Evolutionary conservation across 192 early-diverging fungal species (phyloP).

Genomic region (Allomyces javanicus): DNA sequence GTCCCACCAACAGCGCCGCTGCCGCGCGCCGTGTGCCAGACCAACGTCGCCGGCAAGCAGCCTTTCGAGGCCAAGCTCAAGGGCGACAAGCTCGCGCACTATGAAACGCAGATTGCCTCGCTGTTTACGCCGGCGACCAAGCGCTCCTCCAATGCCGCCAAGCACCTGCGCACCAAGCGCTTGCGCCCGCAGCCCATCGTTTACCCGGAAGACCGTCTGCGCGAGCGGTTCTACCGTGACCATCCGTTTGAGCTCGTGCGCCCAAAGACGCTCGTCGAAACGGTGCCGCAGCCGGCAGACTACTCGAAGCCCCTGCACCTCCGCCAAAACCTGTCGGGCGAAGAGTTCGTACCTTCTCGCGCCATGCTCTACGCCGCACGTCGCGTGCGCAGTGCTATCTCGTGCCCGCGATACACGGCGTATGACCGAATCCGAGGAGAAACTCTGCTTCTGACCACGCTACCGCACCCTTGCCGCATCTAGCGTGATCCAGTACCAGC

Average conservation of each 20-base stretch:
- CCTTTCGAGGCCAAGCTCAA: background rate
- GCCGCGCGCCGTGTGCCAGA: background rate
- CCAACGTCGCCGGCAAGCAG: background rate
- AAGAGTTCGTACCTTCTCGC: slow-evolving; percentile 39
- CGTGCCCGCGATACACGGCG: too few species aligned
- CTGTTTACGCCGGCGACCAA: background rate
- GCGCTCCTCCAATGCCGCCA: slow-evolving; percentile 1
- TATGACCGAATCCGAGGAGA: too few species aligned
- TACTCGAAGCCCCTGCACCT: slow-evolving; percentile 25
- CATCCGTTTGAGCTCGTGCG: slow-evolving; percentile 76
- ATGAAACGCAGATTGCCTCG: background rate
- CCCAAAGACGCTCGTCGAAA: slow-evolving; percentile 51
- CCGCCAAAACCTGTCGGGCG: slow-evolving; percentile 47
- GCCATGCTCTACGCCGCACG: too few species aligned
- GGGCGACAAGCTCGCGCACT: background rate
- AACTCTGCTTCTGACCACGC: background rate
- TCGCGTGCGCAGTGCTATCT: too few species aligned
- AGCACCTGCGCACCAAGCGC: slow-evolving; percentile 34
- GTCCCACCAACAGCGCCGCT: background rate
- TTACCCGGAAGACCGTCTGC: slow-evolving; percentile 76
- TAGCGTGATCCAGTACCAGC: slow-evolving; percentile 70
- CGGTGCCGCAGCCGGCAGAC: slow-evolving; percentile 28
- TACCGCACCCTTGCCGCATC: background rate
- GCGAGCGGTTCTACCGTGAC: slow-evolving; percentile 68
- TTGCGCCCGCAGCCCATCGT: slow-evolving; percentile 48